phyloP scores from a whole-genome alignment of 352 stramenopile genomes.

The Phytophthora cactorum region DNA sequence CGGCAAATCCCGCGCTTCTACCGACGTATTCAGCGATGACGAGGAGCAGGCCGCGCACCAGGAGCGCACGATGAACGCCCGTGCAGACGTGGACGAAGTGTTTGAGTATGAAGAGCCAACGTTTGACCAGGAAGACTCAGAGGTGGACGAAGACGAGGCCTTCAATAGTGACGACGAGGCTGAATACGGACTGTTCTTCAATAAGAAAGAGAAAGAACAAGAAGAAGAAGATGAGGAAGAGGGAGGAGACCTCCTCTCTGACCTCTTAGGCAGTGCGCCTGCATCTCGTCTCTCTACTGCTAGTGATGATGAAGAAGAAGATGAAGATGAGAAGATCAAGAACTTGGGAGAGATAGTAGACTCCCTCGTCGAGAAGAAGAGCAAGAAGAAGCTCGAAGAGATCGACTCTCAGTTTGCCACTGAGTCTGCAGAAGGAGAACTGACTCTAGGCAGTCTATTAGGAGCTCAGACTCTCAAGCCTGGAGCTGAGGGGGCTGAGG shows the following conservation, averaged over 20 bases:
- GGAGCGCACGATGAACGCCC: slow-evolving; percentile 64
- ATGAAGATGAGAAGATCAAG: slow-evolving; percentile 53
- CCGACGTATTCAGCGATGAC: slow-evolving; percentile 86
- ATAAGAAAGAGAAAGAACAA: slow-evolving; percentile 38
- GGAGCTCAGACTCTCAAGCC: slow-evolving; percentile 54
- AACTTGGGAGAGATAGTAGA: slow-evolving; percentile 62
- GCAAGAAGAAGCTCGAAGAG: slow-evolving; percentile 57
- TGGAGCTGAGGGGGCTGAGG: slow-evolving; percentile 29
- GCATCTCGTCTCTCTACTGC: slow-evolving; percentile 60
- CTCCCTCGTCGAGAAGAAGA: slow-evolving; percentile 53
- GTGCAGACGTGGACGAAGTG: slow-evolving; percentile 81
- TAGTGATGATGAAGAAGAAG: slow-evolving; percentile 47
- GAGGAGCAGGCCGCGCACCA: slow-evolving; percentile 62
- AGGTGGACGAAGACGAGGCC: slow-evolving; percentile 94
- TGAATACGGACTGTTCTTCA: slow-evolving; percentile 89
- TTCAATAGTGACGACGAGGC: slow-evolving; percentile 95
- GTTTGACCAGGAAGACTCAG: slow-evolving; percentile 89
- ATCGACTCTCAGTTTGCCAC: slow-evolving; percentile 55
- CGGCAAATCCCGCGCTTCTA: background rate
- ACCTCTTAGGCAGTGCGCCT: slow-evolving; percentile 68
- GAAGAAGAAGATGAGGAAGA: slow-evolving; percentile 59
- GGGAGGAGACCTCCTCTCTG: slow-evolving; percentile 75
- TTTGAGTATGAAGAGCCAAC: slow-evolving; percentile 85
- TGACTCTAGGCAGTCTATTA: slow-evolving; percentile 35
- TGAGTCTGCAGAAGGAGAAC: slow-evolving; percentile 19